phyloP scores from a whole-genome alignment of 306 rosid species.

The Cucumis hystrix region DNA sequence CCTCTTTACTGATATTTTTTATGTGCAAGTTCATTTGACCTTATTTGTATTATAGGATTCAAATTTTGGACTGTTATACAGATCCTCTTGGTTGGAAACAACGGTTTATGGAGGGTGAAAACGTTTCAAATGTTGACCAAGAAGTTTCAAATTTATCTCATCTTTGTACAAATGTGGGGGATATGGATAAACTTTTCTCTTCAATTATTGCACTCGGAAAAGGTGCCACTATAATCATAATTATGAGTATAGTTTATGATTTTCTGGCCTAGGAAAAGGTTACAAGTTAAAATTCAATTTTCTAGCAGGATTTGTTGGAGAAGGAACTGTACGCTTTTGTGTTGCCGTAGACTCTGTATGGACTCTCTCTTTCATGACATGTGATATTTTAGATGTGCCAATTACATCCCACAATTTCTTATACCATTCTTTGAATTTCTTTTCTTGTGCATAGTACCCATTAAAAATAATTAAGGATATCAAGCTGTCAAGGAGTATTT shows the following conservation, averaged over 20 bases:
- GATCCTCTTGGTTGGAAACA: conserved; percentile 98
- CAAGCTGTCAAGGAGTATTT: neutral
- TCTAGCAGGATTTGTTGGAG: conserved; percentile 56
- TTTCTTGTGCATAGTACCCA: neutral
- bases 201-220: conserved; percentile 41
- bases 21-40: neutral
- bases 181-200: conserved; percentile 38
- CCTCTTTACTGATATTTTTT: neutral
- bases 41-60: conserved; percentile 45
- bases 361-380: neutral
- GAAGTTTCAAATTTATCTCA: conserved; percentile 25
- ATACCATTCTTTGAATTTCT: neutral
- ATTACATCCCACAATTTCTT: neutral
- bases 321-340: conserved; percentile 35
- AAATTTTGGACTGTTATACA: conserved; percentile 79
- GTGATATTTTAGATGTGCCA: neutral
- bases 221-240: conserved; percentile 31
- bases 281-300: neutral
- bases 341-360: conserved; percentile 79
- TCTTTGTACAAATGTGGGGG: conserved; percentile 48
- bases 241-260: neutral
- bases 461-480: neutral
- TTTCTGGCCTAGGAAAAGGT: neutral
- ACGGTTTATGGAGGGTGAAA: conserved; percentile 24
- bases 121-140: conserved; percentile 8